These are phyloP conservation scores for Aureoboletus auriporus DNA, from an alignment of 768 basidiomycete genomes.

Conservation along the genomic window DNA sequence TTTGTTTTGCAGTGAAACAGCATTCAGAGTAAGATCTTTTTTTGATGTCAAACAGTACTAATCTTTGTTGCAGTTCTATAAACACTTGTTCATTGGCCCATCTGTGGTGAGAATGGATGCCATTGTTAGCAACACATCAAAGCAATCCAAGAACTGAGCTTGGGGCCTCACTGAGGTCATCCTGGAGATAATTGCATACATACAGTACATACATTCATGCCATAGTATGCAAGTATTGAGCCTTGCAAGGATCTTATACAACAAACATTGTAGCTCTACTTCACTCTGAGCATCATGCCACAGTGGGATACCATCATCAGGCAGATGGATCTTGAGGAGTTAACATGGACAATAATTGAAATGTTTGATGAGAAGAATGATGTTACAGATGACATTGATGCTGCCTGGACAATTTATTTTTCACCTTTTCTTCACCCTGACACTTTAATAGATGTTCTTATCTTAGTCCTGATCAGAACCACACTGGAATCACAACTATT, in stretches of 20 bases:
- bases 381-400: too few species aligned
- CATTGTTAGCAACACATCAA: background rate
- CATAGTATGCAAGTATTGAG: background rate
- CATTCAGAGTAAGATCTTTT: background rate
- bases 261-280: background rate
- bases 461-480: too few species aligned
- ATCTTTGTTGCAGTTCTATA: background rate
- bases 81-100: background rate
- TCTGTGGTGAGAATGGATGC: background rate
- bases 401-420: too few species aligned
- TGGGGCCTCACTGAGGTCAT: background rate
- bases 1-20: background rate
- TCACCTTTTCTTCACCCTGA: too few species aligned
- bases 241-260: too few species aligned
- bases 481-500: too few species aligned
- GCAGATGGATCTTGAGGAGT: background rate
- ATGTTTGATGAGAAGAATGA: slow-evolving; percentile 1
- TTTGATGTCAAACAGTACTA: background rate
- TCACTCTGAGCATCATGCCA: background rate
- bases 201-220: background rate
- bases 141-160: background rate
- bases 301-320: background rate
- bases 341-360: slow-evolving; percentile 21
- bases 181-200: background rate
- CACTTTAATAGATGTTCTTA: too few species aligned